A percentile compares a stretch with the other conserved stretches of the same genome.
These are phyloP conservation scores for Leccinum sublutescens DNA, from an alignment of 768 basidiomycete genomes.

Conservation along the genomic window DNA sequence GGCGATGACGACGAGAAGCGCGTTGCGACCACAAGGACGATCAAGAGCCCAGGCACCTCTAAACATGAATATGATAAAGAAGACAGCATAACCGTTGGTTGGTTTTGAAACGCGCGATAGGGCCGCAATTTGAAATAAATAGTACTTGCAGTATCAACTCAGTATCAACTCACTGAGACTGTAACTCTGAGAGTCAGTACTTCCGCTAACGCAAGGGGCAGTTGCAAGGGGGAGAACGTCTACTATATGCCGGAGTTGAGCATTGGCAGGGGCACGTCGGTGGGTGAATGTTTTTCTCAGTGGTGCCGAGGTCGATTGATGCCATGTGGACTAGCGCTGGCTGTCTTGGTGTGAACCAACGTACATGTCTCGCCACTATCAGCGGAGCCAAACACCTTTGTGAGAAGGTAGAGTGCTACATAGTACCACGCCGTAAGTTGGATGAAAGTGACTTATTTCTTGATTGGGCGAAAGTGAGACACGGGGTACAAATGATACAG, in stretches of 20 bases:
- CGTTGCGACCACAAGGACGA: background rate
- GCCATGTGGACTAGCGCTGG: background rate
- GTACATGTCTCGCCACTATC: background rate
- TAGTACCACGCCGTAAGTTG: background rate
- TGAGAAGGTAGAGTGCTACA: background rate
- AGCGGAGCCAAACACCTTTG: background rate
- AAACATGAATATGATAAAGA: background rate
- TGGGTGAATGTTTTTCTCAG: background rate
- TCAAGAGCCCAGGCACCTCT: background rate
- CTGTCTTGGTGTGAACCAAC: background rate
- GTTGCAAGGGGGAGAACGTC: background rate
- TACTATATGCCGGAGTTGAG: background rate
- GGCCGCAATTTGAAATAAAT: background rate
- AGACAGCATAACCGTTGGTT: background rate
- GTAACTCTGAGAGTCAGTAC: background rate
- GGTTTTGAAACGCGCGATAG: background rate
- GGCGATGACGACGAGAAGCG: background rate
- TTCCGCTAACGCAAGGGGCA: background rate
- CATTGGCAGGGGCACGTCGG: background rate
- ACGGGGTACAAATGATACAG: slow-evolving; percentile 4
- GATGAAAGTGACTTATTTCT: background rate
- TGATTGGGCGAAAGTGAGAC: background rate
- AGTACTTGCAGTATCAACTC: background rate
- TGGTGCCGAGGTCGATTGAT: background rate
- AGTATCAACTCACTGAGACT: background rate